Conservation (phyloP, 495 filamentous ascomycete species). For the Xylaria cubensis region DNA sequence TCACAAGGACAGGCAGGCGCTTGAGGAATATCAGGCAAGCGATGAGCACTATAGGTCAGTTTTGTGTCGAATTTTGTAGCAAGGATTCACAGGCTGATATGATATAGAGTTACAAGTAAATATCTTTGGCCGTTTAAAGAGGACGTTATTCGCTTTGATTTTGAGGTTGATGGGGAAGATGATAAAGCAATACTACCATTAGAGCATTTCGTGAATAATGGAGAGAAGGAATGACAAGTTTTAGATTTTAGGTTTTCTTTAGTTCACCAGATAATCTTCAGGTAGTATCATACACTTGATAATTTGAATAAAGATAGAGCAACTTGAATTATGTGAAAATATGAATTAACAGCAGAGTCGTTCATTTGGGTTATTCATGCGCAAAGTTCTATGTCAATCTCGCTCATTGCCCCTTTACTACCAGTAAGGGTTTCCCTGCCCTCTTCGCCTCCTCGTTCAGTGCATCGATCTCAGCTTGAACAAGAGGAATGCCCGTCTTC, state of each 20-base stretch:
- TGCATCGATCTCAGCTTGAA: conserved; percentile 66
- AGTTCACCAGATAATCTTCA: no score
- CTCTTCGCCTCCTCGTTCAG: conserved; percentile 71
- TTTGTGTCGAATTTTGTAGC: background rate
- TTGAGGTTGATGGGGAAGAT: conserved; percentile 52
- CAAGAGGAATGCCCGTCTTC: conserved; percentile 68
- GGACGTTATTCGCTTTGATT: conserved; percentile 58
- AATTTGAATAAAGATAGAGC: no score
- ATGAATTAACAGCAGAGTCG: background rate
- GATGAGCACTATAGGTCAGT: conserved; percentile 54
- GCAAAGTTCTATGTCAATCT: background rate
- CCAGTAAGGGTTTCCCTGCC: conserved; percentile 48
- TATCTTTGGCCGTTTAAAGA: conserved; percentile 57
- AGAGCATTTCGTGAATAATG: background rate
- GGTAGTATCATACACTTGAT: no score
- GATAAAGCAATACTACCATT: conserved; percentile 28
- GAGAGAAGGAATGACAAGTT: background rate
- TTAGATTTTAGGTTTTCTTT: no score
- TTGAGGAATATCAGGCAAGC: conserved; percentile 56
- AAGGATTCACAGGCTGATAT: background rate
- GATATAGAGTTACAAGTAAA: conserved; percentile 48
- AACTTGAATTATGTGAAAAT: background rate
- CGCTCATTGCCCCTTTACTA: conserved; percentile 28
- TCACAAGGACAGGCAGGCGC: conserved; percentile 48
- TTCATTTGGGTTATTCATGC: background rate